These are phyloP conservation scores for Grigorovia jiainica DNA, from an alignment of 805 yeast genomes.

Conservation along the genomic window DNA sequence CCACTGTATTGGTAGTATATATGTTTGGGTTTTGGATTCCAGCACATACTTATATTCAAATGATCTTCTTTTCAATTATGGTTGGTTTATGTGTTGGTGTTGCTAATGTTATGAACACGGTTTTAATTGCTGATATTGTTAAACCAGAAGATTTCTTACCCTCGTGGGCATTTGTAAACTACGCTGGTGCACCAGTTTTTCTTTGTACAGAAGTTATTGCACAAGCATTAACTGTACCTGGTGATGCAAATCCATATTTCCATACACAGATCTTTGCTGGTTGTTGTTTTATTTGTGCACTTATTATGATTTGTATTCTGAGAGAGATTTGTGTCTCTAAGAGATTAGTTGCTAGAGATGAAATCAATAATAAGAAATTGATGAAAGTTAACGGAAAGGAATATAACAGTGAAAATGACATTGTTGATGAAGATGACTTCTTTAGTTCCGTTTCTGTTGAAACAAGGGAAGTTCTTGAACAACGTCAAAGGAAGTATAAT, in stretches of 20 bases:
- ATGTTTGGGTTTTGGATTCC: conserved; percentile 41
- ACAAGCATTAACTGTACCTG: conserved; percentile 33
- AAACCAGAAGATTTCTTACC: conserved; percentile 31
- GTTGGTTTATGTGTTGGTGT: conserved; percentile 39
- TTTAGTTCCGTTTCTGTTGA: no score
- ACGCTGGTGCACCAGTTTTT: conserved; percentile 25
- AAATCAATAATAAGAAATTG: conserved; percentile 1
- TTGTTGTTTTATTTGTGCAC: conserved; percentile 33
- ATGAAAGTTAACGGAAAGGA: neutral
- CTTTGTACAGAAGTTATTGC: conserved; percentile 49
- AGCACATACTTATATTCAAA: conserved; percentile 31
- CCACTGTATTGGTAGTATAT: conserved; percentile 30
- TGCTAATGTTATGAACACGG: conserved; percentile 33
- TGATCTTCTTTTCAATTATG: conserved; percentile 34
- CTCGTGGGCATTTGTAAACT: conserved; percentile 31
- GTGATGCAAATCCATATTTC: conserved; percentile 36
- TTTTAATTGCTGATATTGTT: conserved; percentile 34
- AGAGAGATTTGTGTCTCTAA: conserved; percentile 44
- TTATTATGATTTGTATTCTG: conserved; percentile 35
- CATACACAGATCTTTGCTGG: conserved; percentile 56
- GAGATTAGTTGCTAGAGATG: conserved; percentile 22
- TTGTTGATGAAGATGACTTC: neutral
- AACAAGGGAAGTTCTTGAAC: conserved; percentile 4
- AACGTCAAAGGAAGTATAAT: conserved; percentile 12
- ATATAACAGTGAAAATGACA: conserved; percentile 1